Base-by-base conservation (phyloP, 495 filamentous ascomycete species). In the Achaetomiella virescens region DNA sequence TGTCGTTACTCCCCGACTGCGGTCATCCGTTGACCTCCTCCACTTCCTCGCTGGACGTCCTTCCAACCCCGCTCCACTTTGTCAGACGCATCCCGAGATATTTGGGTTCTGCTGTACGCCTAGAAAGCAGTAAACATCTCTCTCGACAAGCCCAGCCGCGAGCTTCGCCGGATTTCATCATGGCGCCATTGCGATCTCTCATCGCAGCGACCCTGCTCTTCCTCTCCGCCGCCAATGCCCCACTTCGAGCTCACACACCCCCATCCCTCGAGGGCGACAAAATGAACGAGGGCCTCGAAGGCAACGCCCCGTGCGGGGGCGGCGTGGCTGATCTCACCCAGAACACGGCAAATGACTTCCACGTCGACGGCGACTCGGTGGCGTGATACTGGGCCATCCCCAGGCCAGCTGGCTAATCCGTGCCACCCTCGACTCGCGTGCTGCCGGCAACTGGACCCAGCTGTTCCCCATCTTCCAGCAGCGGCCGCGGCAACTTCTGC, bases 201-300 rank as follows among this genome's bases (percentile, higher is more conserved):
- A 18, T 64, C 50, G 47, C 61, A 18, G 48, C 65, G 1, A 29
- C 62, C 54, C 49, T 69, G 52, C 66, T 75, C 42, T 59, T 75
- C 36, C 60, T 67, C 15, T 57, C 68, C 33, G 38, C 68, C 38
- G 62, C 69, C 27, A 65, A 61, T 15, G 78, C 74, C n/a, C 48
- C 78, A 81, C 64, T 81, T 79, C 64, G 57, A 66, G 9, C 64
- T 82, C 41, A 54, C 69, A 49, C 66, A 68, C 46, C 79, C 79
- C 27, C 63, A 0, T 62, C 70, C 17, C 69, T 80, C 38, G 77
- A 76, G 29, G 79, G 62, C 25, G 33, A 42, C 20, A 29, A 22
- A 0, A 41, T 80, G 63, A 58, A 73, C 31, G 78, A 81, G 25
- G 57, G 65, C n/a, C 42, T 67, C 14, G 72, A 79, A 53, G 55